Base-by-base conservation (phyloP, 805 yeast species). In the Suhomyces vadensis region DNA sequence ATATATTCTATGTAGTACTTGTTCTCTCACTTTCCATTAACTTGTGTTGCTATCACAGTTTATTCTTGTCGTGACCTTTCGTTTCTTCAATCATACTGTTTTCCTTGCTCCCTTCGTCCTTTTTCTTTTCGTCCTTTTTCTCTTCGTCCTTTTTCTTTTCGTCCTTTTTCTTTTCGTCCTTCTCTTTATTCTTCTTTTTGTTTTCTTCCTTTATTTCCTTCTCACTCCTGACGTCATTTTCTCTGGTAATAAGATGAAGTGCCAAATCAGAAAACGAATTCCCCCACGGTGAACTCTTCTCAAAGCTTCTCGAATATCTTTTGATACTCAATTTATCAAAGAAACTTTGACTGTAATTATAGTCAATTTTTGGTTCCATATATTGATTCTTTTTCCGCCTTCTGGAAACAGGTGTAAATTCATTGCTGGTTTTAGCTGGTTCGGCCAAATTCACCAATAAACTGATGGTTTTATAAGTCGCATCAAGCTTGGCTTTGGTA, bases 221-320 rank as follows among this genome's bases (percentile, higher is more conserved):
- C n/a, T n/a, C n/a, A n/a, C n/a, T n/a, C n/a, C n/a, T n/a, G n/a
- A n/a, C n/a, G n/a, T n/a, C n/a, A n/a, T n/a, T n/a, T n/a, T n/a
- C n/a, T n/a, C n/a, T n/a, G n/a, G n/a, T n/a, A n/a, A n/a, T n/a
- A n/a, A n/a, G n/a, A 48, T 78, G 83, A 10, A 71, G 63, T 4
- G 82, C 68, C 13, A 79, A 53, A 51, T 79, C 83, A 1, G 81
- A 71, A 51, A 79, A 79, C 14, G 83, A 64, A 45, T 76, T 77
- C 2, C 69, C 61, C 82, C 82, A 79, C 1, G 61, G 64, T 1
- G 71, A 75, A 11, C 57, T 60, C 21, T 49, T 53, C 6, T 58
- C 48, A 21, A 47, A 46, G 10, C 37, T 41, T n/a, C 39, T 16
- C 17, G 42, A 51, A 40, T 54, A 61, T 23, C 58, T 53, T 0